Evolutionary conservation across 176 grass and related monocot genomes (phyloP), one percentile per base, ranked within the genome.

Genomic region (Eremochloa ophiuroides): DNA sequence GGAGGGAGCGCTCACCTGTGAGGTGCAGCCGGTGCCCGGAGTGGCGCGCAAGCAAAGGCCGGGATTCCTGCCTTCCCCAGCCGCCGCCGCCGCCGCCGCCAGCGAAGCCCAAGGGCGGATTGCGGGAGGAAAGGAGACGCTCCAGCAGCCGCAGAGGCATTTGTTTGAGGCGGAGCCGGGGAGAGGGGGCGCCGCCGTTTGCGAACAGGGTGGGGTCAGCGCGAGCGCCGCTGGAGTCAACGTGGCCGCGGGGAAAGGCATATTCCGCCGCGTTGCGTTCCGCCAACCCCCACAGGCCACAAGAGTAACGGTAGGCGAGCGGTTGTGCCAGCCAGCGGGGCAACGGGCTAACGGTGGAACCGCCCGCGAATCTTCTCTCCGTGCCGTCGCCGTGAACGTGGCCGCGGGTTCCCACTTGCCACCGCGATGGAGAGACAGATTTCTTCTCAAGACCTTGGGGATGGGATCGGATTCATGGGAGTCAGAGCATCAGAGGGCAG

Each of bases 1-100:
- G 25, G 14, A 13, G 16, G 56, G 20, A 25, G 56, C 30, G 69
- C 75, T 88, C 81, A 88, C 87, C 87, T 60, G 81, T 38, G 13
- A 28, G 63, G 31, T 0, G 64, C 22, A 12, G 77, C 63, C 26
- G 65, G 34, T 25, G 46, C 38, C 58, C 58, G 58, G 46, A 34
- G 47, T 25, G 34, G 4, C 0, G 64, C 73, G 9, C 29, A 76
- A 69, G 62, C 85, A 69, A 75, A 77, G 53, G 41, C 1, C 1
- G 1, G 1, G 69, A 80, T 84, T 69, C 69, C 20, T 80, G 37
- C 28, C 74, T 73, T 80, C 16, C 59, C 37, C 25, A 23, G 51
- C 66, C 3, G 11, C 71, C 60, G 70, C n/a, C n/a, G n/a, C 17
- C 39, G 69, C 66, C 37, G 61, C 22, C 14, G 69, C 31, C 6